These are phyloP conservation scores for Diplodia corticola DNA, from an alignment of 2,329 filamentous ascomycete genomes.

Conservation along the genomic window DNA sequence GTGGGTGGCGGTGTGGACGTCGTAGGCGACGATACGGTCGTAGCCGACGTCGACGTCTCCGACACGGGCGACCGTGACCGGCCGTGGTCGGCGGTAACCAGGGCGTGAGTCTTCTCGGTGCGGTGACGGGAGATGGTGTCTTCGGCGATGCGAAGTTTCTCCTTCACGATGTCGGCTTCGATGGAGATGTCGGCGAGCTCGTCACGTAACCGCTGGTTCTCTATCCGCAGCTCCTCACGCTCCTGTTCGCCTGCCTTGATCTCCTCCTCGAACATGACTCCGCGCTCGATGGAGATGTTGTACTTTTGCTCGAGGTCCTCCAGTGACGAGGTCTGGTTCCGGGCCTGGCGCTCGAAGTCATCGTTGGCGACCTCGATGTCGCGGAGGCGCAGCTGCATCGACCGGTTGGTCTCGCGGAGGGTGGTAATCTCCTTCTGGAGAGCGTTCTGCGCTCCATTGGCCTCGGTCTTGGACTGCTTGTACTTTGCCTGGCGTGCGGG, in stretches of 20 bases:
- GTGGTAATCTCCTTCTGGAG: conserved; percentile 96
- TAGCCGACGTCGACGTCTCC: conserved; percentile 76
- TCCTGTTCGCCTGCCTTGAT: conserved; percentile 90
- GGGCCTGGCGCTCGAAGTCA: conserved; percentile 94
- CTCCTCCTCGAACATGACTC: conserved; percentile 92
- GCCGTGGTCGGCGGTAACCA: conserved; percentile 50
- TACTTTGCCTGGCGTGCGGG: conserved; percentile 73
- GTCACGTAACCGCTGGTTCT: conserved; percentile 83
- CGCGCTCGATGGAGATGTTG: conserved; percentile 88
- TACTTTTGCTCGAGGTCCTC: conserved; percentile 98
- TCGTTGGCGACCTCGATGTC: conserved; percentile 98
- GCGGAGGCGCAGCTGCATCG: conserved; percentile 77
- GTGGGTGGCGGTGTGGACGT: conserved; percentile 77
- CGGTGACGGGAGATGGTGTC: conserved; percentile 51
- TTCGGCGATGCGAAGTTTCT: conserved; percentile 80
- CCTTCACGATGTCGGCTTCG: conserved; percentile 88
- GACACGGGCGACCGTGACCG: conserved; percentile 69
- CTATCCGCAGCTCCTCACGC: conserved; percentile 83
- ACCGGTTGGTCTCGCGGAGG: conserved; percentile 79
- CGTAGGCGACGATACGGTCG: conserved; percentile 65
- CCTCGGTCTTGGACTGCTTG: conserved; percentile 89
- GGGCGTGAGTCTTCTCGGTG: conserved; percentile 52
- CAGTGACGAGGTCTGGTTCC: conserved; percentile 91
- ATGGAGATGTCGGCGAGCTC: conserved; percentile 92
- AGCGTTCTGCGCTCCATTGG: conserved; percentile 76